These are phyloP conservation scores for Cryphonectria radicalis DNA, from an alignment of 2,329 filamentous ascomycete species.

Conservation along the genomic window DNA sequence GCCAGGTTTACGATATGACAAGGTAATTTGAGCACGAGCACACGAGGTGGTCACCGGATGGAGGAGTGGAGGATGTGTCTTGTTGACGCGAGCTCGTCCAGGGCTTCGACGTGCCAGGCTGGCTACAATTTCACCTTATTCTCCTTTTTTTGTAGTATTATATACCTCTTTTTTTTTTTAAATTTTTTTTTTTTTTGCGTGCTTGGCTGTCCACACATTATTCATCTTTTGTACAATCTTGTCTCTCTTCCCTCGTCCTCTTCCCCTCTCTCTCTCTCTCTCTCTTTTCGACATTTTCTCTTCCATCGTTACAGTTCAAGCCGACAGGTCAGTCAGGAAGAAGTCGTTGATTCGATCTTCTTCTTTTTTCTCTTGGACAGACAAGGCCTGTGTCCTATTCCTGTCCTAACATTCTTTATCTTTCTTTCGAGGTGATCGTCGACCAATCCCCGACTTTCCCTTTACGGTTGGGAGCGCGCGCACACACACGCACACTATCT, in stretches of 20 bases:
- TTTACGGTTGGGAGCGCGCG: background rate
- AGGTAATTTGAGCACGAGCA: constrained; percentile 8
- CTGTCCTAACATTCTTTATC: background rate
- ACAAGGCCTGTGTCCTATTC: background rate
- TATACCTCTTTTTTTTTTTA: background rate
- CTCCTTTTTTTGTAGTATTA: background rate
- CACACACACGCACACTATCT: background rate
- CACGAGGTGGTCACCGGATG: background rate
- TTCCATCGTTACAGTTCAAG: background rate
- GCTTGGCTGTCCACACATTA: background rate
- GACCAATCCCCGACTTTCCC: constrained; percentile 3
- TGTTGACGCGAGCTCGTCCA: background rate
- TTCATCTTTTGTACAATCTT: background rate
- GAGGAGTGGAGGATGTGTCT: background rate
- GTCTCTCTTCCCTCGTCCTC: background rate
- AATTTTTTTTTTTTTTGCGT: background rate
- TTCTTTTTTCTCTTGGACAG: background rate
- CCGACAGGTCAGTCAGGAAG: background rate
- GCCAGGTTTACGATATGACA: background rate
- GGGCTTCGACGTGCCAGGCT: background rate
- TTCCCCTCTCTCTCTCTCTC: background rate
- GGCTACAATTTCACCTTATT: background rate
- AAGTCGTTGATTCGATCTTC: background rate
- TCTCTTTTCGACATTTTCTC: background rate
- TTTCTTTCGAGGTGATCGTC: background rate